These are phyloP conservation scores for Hypomyces rosellus DNA, from an alignment of 2,329 filamentous ascomycete species.

Conservation along the genomic window DNA sequence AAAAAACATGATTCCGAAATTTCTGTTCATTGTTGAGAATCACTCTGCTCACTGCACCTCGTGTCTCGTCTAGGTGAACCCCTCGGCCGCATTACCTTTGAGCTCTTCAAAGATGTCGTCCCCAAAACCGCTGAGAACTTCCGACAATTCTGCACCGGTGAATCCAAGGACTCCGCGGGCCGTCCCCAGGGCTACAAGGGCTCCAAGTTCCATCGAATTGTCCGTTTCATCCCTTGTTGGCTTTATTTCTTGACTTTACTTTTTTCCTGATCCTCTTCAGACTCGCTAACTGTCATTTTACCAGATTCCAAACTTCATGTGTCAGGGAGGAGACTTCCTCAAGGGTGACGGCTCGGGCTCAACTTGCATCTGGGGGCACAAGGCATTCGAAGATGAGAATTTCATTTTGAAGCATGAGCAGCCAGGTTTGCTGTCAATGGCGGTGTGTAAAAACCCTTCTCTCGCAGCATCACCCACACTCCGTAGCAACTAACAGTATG, in stretches of 20 bases:
- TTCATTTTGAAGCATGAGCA: conserved; percentile 73
- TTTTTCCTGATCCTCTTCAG: conserved; percentile 8
- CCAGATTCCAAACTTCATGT: conserved; percentile 94
- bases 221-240: conserved; percentile 38
- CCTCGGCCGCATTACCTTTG: conserved; percentile 80
- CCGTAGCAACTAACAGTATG: neutral
- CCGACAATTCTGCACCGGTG: conserved; percentile 92
- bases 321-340: conserved; percentile 92
- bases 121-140: conserved; percentile 95
- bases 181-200: conserved; percentile 90
- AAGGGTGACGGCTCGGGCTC: conserved; percentile 89
- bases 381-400: conserved; percentile 85
- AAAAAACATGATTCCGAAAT: no score
- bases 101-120: conserved; percentile 79
- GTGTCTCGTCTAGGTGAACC: conserved; percentile 59
- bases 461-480: neutral
- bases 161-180: conserved; percentile 71
- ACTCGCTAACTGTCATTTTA: no score
- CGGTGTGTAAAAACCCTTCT: conserved; percentile 49
- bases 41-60: neutral
- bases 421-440: conserved; percentile 85
- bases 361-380: conserved; percentile 78
- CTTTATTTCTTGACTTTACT: neutral
- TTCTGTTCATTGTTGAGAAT: neutral
- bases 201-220: conserved; percentile 88